Conservation (phyloP, 2,329 filamentous ascomycete genomes). For the Cladosporium sphaerospermum region DNA sequence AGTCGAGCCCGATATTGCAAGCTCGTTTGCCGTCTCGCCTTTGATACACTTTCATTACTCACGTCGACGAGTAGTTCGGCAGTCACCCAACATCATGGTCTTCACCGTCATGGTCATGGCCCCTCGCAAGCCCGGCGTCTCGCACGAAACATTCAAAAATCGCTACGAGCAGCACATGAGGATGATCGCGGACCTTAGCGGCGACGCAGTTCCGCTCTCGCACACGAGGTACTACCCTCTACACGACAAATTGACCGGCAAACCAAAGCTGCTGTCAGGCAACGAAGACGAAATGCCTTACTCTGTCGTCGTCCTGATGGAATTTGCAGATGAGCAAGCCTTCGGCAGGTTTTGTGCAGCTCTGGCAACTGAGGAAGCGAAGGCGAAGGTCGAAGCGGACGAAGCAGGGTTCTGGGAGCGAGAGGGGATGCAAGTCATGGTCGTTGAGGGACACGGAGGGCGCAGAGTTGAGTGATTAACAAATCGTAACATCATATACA, state of each 20-base stretch:
- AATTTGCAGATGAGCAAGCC: neutral
- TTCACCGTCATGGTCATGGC: neutral
- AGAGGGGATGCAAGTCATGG: neutral
- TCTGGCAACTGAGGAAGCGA: neutral
- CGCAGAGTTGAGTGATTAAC: too few relatives aligned
- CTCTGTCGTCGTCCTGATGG: neutral
- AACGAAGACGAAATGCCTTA: neutral
- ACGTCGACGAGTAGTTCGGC: too few relatives aligned
- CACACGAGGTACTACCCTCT: neutral
- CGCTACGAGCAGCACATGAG: constrained; percentile 1
- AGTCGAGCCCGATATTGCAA: too few relatives aligned
- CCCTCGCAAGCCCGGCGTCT: neutral
- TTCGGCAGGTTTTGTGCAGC: neutral
- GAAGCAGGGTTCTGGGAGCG: constrained; percentile 1
- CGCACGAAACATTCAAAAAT: neutral
- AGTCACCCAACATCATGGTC: neutral
- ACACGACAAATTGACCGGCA: neutral
- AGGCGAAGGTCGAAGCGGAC: neutral
- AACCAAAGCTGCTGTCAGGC: neutral
- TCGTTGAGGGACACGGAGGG: neutral
- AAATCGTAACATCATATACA: too few relatives aligned
- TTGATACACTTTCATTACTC: too few relatives aligned
- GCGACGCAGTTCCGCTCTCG: neutral
- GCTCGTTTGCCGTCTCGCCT: too few relatives aligned
- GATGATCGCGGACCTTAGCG: neutral